Percentiles rank a stretch among this genome's conserved stretches.
These are phyloP conservation scores for Tolypocladium ovalisporum DNA, from an alignment of 2,329 filamentous ascomycete species.

Conservation along the genomic window DNA sequence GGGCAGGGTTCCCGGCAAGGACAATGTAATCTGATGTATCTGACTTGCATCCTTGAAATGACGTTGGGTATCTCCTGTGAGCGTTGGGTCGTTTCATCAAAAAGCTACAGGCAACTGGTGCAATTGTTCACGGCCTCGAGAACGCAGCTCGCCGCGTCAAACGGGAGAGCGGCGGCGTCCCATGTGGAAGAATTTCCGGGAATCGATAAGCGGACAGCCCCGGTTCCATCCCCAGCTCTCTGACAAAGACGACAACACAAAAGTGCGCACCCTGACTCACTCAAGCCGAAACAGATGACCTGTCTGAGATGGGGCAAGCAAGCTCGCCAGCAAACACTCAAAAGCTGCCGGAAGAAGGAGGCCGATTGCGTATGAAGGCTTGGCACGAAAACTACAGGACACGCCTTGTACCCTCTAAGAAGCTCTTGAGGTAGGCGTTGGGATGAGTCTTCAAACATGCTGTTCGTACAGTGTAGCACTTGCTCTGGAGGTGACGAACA, in stretches of 20 bases:
- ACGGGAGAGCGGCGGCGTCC: background rate
- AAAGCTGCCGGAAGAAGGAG: too few relatives aligned
- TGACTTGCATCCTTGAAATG: background rate
- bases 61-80: background rate
- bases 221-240: background rate
- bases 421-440: too few relatives aligned
- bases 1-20: background rate
- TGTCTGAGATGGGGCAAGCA: background rate
- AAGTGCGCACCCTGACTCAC: background rate
- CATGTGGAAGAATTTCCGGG: background rate
- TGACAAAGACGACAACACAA: background rate
- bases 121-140: background rate
- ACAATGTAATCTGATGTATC: background rate
- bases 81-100: background rate
- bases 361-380: too few relatives aligned
- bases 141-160: background rate
- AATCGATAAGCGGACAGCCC: background rate
- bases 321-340: background rate
- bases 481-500: background rate
- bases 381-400: too few relatives aligned
- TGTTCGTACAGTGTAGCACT: too few relatives aligned
- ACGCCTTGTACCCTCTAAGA: too few relatives aligned
- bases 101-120: background rate
- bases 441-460: too few relatives aligned
- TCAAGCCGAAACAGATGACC: background rate